Evolutionary conservation across 2,329 filamentous ascomycete genomes (phyloP), one percentile per base, ranked within the genome.

Genomic region (Alternaria burnsii): DNA sequence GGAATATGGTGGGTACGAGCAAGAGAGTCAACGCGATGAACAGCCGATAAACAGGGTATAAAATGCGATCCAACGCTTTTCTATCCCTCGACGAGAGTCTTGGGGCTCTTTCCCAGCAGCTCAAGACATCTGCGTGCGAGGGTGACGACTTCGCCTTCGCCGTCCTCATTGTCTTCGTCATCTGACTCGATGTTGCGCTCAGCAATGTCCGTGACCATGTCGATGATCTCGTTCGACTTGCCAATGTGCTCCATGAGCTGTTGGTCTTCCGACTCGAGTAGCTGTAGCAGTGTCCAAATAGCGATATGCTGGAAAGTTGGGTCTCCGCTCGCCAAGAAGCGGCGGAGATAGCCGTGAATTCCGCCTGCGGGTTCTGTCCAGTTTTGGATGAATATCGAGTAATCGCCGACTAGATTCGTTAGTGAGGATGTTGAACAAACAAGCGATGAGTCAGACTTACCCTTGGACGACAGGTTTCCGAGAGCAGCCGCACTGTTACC

Each of bases 221-320:
- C 88, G 58, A 97, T 91, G 67, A 99, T 91, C 67, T 97, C 93
- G 66, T 94, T 91, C 2, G 93, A 94, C 74, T 94, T 91, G 71
- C 92, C 89, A 69, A 99, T 97, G 50, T 93, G 88, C 51, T 89
- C 89, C 65, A 97, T 91, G n/a, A 99, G 84, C 56, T 88, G 90
- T 80, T 91, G 89, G 76, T 99, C 94, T 77, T 97, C 94, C 0
- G 94, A 97, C 80, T 99, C 95, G 52, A 99, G 89, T 5, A 99
- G 86, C 76, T 99, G 95, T 4, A 99, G 86, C 48, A 99, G 82
- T 1, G 95, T 99, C 95, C 95, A 99, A 65, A 98, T 97, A 52
- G 95, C 95, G 75, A 99, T 99, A 77, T 99, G 95, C 80, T 99
- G 95, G 84, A 99, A 99, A 0, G 95, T 99, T 1, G 95, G 89